Evolutionary conservation across 495 filamentous ascomycete genomes (phyloP), one percentile per base, ranked within the genome.

Genomic region (Trichodelitschia bisporula): DNA sequence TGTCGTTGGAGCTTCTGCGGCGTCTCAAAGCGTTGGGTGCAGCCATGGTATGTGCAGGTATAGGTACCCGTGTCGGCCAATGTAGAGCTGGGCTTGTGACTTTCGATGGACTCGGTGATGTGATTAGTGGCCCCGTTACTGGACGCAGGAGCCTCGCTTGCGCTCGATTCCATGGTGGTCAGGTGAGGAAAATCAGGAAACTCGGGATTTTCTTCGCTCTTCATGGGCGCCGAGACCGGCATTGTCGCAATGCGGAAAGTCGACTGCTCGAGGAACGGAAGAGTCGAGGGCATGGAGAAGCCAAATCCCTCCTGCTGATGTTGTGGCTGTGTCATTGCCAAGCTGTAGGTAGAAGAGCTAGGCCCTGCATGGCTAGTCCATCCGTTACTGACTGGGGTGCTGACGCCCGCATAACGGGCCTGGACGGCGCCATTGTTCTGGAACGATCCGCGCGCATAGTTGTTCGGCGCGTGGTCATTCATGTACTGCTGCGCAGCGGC

Each of bases 31-130:
- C 86, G 77, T 33, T 66, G 61, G 0, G 72, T 70, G 47, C 86
- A 97, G 28, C 78, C 77, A 48, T 83, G 79, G 41, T 92, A 89
- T 10, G 79, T 89, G 50, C 89, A 97, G 13, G 79, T 82, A 59
- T 93, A 97, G 1, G 79, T 89, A 9, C 84, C 86, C 18, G 69
- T 62, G 40, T 84, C 74, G 0, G 84, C 73, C 9, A 56, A 59
- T 1, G 75, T 66, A 19, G 69, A 58, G 2, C 50, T 44, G 3
- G 79, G 78, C 26, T 64, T 61, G 44, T 56, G 49, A n/a, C 38
- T 37, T 18, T 49, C 50, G 19, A 12, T 8, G 21, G 21, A 25
- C 8, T 8, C 8, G 21, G 8, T 25, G 21, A 8, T 25, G 21
- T 25, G 21, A 12, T 25, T 8, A 12, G 8, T 8, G 21, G 21